These are phyloP conservation scores for Xylaria grammica DNA, from an alignment of 495 filamentous ascomycete genomes.

Conservation along the genomic window DNA sequence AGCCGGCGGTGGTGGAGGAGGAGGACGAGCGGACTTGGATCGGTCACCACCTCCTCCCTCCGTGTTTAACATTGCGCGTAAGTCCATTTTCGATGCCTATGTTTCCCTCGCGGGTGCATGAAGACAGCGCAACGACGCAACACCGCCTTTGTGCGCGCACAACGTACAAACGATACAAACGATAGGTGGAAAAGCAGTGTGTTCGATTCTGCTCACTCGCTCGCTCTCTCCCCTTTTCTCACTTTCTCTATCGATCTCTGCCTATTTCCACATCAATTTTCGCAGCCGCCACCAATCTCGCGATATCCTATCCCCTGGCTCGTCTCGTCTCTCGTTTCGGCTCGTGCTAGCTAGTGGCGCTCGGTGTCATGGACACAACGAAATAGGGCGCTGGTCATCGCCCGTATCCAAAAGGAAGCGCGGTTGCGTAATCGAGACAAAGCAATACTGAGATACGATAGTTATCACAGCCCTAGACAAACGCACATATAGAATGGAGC, in stretches of 20 bases:
- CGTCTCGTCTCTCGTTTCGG: constrained; percentile 4
- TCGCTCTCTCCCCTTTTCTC: background rate
- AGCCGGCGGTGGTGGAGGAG: constrained; percentile 31
- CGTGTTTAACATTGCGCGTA: constrained; percentile 61
- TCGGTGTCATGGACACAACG: constrained; percentile 17
- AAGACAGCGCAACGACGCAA: background rate
- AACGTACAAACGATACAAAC: constrained; percentile 4
- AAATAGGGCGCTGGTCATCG: constrained; percentile 10
- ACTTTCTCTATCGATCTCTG: background rate
- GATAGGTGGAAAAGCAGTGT: background rate
- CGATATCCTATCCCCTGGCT: background rate
- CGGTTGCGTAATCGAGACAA: constrained; percentile 1
- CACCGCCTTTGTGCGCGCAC: constrained; percentile 8
- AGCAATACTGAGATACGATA: background rate
- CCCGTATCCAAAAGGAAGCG: constrained; percentile 5
- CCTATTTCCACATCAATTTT: background rate
- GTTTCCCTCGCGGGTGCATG: background rate
- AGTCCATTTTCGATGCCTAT: constrained; percentile 54
- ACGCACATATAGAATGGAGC: background rate
- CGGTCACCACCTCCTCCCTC: constrained; percentile 43
- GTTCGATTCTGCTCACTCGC: background rate
- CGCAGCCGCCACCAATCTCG: background rate
- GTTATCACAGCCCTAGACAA: background rate
- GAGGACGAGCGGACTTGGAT: constrained; percentile 27
- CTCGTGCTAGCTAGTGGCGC: constrained; percentile 6